These are phyloP conservation scores for Leersia perrieri DNA, from an alignment of 176 grass and related monocot species.

Conservation along the genomic window DNA sequence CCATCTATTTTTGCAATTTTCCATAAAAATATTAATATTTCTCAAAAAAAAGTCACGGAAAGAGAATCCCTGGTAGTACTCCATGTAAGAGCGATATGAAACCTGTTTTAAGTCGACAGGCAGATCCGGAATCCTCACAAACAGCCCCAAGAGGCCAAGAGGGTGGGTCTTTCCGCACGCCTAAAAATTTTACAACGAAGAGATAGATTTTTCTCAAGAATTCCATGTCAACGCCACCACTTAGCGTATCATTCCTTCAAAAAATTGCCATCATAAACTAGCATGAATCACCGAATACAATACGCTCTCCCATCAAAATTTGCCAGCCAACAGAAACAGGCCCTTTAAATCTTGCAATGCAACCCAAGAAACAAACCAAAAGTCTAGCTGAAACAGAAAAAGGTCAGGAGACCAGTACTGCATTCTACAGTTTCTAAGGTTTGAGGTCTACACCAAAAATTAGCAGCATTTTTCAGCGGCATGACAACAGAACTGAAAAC, in stretches of 20 bases:
- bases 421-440: background rate
- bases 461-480: background rate
- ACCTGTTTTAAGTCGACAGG: too few relatives aligned
- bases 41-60: too few relatives aligned
- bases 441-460: slow-evolving; percentile 11
- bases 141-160: too few relatives aligned
- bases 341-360: background rate
- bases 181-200: too few relatives aligned
- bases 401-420: background rate
- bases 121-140: background rate
- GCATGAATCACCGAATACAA: background rate
- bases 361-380: background rate
- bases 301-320: background rate
- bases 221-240: background rate
- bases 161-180: background rate
- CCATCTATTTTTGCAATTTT: too few relatives aligned
- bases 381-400: background rate
- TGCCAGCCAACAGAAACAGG: background rate
- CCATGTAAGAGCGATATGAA: too few relatives aligned
- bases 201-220: background rate
- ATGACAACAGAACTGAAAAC: slow-evolving; percentile 17
- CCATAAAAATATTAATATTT: too few relatives aligned
- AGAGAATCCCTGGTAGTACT: too few relatives aligned
- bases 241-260: background rate
- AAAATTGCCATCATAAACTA: background rate